Percentiles rank a stretch among this genome's conserved stretches.
Evolutionary conservation across 2,329 filamentous ascomycete species (phyloP).

Genomic region (Aspergillus chevalieri): DNA sequence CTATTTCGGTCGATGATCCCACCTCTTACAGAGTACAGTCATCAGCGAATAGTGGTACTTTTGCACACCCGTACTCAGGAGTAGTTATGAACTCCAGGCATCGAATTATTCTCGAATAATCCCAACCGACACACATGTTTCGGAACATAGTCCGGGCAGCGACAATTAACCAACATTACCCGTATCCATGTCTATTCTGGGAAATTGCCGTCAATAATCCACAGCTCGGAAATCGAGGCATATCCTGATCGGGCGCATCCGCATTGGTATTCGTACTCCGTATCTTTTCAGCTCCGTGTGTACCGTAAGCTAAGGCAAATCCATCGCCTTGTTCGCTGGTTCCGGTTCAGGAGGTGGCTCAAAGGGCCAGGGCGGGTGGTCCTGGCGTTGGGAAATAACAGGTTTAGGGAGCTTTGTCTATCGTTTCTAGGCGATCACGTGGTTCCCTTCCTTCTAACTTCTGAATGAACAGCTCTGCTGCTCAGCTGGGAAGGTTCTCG

Average conservation of each 20-base stretch:
- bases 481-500: too few species aligned
- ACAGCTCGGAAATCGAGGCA: background rate
- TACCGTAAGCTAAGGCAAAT: background rate
- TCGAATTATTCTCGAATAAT: background rate
- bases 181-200: background rate
- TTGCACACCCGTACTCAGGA: background rate
- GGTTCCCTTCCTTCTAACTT: background rate
- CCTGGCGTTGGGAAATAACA: conserved; percentile 1
- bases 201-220: background rate
- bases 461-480: too few species aligned
- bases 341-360: conserved; percentile 1
- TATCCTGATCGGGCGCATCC: background rate
- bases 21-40: background rate
- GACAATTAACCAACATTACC: too few species aligned
- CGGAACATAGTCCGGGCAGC: too few species aligned
- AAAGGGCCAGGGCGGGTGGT: background rate
- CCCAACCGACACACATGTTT: too few species aligned
- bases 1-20: background rate
- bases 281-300: background rate
- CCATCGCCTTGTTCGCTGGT: background rate
- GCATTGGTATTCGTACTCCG: too few species aligned
- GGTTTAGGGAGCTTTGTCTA: background rate
- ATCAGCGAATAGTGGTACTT: background rate
- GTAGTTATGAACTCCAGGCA: too few species aligned
- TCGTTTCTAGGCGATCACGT: background rate